Conservation (phyloP, 208 protist species). For the Trypanosoma vivax region DNA sequence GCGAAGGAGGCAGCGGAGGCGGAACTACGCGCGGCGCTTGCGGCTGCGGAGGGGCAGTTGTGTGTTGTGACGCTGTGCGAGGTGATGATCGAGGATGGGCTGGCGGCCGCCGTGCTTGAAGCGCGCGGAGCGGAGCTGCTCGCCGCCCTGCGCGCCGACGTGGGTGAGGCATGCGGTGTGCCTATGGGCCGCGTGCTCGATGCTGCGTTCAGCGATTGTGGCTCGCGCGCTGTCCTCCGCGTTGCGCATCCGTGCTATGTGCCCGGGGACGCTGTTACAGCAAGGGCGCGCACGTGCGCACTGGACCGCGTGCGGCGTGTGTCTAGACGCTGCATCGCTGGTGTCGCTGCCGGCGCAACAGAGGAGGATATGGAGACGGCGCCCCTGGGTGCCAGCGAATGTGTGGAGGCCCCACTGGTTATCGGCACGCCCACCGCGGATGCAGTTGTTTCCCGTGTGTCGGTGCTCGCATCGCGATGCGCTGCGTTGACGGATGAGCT, state of each 20-base stretch:
- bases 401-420: too few relatives aligned
- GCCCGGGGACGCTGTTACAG: background rate
- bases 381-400: too few relatives aligned
- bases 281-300: slow-evolving; percentile 3
- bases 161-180: slow-evolving; percentile 1
- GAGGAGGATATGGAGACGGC: background rate
- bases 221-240: background rate
- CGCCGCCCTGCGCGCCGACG: background rate
- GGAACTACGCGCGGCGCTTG: background rate
- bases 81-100: background rate
- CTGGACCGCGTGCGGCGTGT: slow-evolving; percentile 15
- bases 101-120: background rate
- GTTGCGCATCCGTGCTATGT: background rate
- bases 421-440: too few relatives aligned
- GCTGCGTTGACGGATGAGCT: too few relatives aligned
- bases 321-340: background rate
- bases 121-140: slow-evolving; percentile 1
- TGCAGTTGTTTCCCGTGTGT: too few relatives aligned
- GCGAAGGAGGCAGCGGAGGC: slow-evolving; percentile 1
- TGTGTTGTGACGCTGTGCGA: background rate
- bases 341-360: background rate
- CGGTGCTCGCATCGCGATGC: too few relatives aligned
- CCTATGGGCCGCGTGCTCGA: background rate
- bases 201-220: background rate
- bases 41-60: background rate